Base-by-base conservation (phyloP, 2,329 filamentous ascomycete genomes). In the Westerdykella sp. region DNA sequence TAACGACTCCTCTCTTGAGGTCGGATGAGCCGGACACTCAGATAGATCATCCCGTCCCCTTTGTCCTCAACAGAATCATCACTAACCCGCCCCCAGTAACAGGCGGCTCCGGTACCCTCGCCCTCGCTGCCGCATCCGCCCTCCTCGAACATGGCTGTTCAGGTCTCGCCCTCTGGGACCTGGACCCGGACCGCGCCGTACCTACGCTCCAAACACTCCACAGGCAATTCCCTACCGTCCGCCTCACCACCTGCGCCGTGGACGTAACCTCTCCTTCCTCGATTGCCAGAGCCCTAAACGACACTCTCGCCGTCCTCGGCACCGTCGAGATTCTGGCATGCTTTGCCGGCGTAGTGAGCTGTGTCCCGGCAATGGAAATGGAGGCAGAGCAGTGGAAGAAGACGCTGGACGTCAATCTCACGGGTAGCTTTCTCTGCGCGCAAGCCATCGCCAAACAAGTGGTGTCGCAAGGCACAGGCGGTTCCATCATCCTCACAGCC, bases 391-490 rank as follows among this genome's bases (percentile, higher is more conserved):
- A 83, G 50, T 89, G 80, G 75, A 74, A 79, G 6, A 73, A 74
- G 22, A 76, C 83, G 0, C 56, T 88, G 15, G 83, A 87, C 43
- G 76, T 89, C 57, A 90, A 90, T 58, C 78, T 82, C 1, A 85
- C 82, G 0, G 85, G 85, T 0, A 71, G 75, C 0, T 90, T 87
- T 55, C 69, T 88, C 13, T 81, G 79, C 51, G 83, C 85, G 0
- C 83, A 86, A 51, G 84, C 84, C 5, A 72, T 72, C 1, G 77
- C 75, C 4, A 68, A 67, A 40, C 68, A 71, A 28, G 54, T 69
- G 11, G 56, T 56, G 5, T 50, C 12, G 0, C 56, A 63, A n/a
- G 66, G 69, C 0, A 71, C 62, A 0, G 76, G 79, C 0, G 84
- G 84, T 0, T 74, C 74, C 34, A 84, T 88, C 42, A 69, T 83